Conservation (phyloP, 2,329 filamentous ascomycete species). For the Trichoderma koningii region DNA sequence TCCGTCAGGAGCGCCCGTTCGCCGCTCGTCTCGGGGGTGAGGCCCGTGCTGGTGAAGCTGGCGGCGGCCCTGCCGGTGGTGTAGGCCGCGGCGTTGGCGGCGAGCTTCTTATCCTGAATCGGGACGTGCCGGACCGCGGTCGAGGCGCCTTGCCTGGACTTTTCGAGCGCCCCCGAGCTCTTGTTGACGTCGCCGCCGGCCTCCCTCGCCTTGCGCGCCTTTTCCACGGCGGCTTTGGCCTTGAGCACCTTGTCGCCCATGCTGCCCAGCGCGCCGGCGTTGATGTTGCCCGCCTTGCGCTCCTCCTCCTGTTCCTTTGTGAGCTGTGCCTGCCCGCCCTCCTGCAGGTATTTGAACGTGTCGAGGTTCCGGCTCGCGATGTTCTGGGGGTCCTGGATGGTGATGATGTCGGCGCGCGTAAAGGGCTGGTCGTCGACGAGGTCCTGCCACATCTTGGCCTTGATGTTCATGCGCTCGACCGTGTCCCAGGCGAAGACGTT, state of each 20-base stretch:
- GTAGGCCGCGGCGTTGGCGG: slow-evolving; percentile 85
- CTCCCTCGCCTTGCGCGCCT: slow-evolving; percentile 74
- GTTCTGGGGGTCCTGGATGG: slow-evolving; percentile 93
- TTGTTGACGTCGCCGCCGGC: slow-evolving; percentile 61
- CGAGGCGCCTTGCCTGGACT: slow-evolving; percentile 27
- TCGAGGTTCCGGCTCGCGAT: slow-evolving; percentile 78
- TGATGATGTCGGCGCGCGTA: slow-evolving; percentile 88
- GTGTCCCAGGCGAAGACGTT: slow-evolving; percentile 98
- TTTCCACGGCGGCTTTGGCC: slow-evolving; percentile 92
- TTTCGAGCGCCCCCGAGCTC: slow-evolving; percentile 48
- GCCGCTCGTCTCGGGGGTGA: slow-evolving; percentile 87
- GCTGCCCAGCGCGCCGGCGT: slow-evolving; percentile 76
- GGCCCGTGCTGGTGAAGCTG: slow-evolving; percentile 90
- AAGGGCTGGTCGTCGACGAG: slow-evolving; percentile 87
- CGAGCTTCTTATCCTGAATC: slow-evolving; percentile 60
- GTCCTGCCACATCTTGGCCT: slow-evolving; percentile 94
- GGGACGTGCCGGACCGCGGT: slow-evolving; percentile 39
- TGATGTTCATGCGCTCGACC: slow-evolving; percentile 91
- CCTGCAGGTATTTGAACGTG: slow-evolving; percentile 84
- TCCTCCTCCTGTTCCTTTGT: slow-evolving; percentile 72
- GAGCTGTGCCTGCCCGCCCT: slow-evolving; percentile 70
- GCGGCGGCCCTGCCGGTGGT: slow-evolving; percentile 90
- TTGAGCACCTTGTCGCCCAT: slow-evolving; percentile 80
- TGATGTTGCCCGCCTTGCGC: slow-evolving; percentile 68
- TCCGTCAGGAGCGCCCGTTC: slow-evolving; percentile 85